These are phyloP conservation scores for Xylaria sp. DNA, from an alignment of 2,329 filamentous ascomycete species.

Conservation along the genomic window DNA sequence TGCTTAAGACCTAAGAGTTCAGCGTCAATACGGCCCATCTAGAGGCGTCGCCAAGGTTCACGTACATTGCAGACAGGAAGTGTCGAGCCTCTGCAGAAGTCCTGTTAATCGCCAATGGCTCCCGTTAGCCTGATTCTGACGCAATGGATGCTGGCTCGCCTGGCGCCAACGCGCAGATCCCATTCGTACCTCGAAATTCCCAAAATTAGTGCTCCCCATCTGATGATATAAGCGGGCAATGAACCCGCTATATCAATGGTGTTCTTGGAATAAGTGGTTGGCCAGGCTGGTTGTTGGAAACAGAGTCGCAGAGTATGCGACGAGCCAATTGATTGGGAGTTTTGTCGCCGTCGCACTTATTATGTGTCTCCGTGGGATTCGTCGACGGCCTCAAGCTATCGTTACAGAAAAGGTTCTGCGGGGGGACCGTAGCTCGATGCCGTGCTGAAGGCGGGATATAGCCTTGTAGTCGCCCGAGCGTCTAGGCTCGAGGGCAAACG, in stretches of 20 bases:
- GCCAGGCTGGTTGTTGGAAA: conserved; percentile 26
- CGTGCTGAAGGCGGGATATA: conserved; percentile 17
- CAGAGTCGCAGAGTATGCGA: conserved; percentile 1
- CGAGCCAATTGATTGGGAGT: conserved; percentile 13
- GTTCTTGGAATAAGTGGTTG: conserved; percentile 22
- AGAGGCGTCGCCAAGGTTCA: conserved; percentile 40
- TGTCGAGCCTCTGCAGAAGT: conserved; percentile 86
- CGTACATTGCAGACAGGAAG: conserved; percentile 86
- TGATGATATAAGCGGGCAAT: conserved; percentile 39
- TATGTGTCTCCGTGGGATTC: conserved; percentile 2
- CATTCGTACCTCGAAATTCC: conserved; percentile 67
- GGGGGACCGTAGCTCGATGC: conserved; percentile 11
- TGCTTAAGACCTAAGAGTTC: conserved; percentile 69
- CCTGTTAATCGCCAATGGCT: conserved; percentile 58
- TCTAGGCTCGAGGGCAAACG: conserved; percentile 19
- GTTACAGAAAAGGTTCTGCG: conserved; percentile 1
- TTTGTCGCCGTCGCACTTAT: conserved; percentile 17
- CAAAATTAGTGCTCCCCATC: conserved; percentile 72
- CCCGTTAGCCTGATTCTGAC: conserved; percentile 35
- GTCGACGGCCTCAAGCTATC: neutral
- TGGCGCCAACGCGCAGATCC: conserved; percentile 2
- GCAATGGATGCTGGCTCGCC: neutral
- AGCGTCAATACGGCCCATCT: conserved; percentile 34
- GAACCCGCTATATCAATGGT: conserved; percentile 42
- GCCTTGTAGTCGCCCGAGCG: conserved; percentile 11